Percentiles rank a stretch among this genome's conserved stretches.
These are phyloP conservation scores for Dioszegia aurantiaca DNA, from an alignment of 768 basidiomycete species.

Conservation along the genomic window DNA sequence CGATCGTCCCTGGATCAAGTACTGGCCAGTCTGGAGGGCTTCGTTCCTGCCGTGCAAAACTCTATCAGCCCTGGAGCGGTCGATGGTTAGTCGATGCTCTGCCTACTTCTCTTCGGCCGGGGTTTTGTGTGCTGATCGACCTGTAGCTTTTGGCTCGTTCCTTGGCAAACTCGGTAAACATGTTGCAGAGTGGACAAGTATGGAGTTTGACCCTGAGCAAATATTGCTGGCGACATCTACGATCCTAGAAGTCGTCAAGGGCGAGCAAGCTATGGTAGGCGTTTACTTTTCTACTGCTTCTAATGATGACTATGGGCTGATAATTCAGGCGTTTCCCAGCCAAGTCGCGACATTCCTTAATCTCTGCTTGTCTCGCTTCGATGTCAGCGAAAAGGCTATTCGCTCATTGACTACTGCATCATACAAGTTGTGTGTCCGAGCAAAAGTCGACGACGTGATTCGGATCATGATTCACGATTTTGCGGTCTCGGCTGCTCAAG, in stretches of 20 bases:
- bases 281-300: too few species aligned
- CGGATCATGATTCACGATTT: slow-evolving; percentile 27
- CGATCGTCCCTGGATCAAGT: slow-evolving; percentile 28
- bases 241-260: slow-evolving; percentile 15
- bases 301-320: too few species aligned
- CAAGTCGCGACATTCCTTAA: slow-evolving; percentile 37
- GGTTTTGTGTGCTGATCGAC: not conserved
- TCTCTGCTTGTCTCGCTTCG: slow-evolving; percentile 27
- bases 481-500: slow-evolving; percentile 21
- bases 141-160: slow-evolving; percentile 25
- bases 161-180: slow-evolving; percentile 31
- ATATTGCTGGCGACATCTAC: slow-evolving; percentile 18
- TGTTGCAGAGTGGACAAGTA: slow-evolving; percentile 33
- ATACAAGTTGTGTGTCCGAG: not conserved
- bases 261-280: not conserved
- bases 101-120: not conserved
- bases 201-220: slow-evolving; percentile 32
- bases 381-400: slow-evolving; percentile 18
- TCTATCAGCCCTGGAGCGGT: not conserved
- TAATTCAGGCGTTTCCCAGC: slow-evolving; percentile 2
- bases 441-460: slow-evolving; percentile 25
- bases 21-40: slow-evolving; percentile 16
- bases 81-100: slow-evolving; percentile 7
- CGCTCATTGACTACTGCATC: slow-evolving; percentile 19
- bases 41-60: not conserved